Evolutionary conservation across 2,329 filamentous ascomycete genomes (phyloP).

Genomic region (Emergomyces pasteurianus): DNA sequence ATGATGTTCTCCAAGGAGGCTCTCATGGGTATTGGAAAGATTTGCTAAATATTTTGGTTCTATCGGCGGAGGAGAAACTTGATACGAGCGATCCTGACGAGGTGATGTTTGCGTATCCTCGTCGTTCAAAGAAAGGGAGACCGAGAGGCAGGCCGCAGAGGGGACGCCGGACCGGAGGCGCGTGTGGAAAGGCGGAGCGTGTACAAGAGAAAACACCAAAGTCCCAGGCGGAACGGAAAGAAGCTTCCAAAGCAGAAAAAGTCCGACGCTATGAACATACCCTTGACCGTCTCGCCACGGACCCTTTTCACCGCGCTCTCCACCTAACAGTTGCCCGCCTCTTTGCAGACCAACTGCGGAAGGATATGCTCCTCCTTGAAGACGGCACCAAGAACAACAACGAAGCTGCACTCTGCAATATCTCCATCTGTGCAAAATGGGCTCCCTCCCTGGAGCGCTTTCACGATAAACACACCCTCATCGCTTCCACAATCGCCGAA

Average conservation of each 20-base stretch:
- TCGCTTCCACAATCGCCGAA: slow-evolving; percentile 47
- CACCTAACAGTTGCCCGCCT: slow-evolving; percentile 44
- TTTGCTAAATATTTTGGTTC: slow-evolving; percentile 44
- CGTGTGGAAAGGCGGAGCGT: neutral
- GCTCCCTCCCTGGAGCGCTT: slow-evolving; percentile 43
- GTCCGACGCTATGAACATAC: slow-evolving; percentile 32
- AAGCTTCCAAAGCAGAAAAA: slow-evolving; percentile 19
- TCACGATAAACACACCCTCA: slow-evolving; percentile 48
- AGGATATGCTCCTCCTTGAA: slow-evolving; percentile 35
- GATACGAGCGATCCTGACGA: slow-evolving; percentile 28
- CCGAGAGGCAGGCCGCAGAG: neutral
- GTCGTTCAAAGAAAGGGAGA: neutral
- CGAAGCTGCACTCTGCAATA: slow-evolving; percentile 31
- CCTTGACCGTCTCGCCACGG: slow-evolving; percentile 29
- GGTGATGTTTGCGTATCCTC: slow-evolving; percentile 28
- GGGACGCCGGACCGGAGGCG: neutral
- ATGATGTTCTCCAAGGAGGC: slow-evolving; percentile 38
- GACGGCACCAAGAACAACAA: slow-evolving; percentile 20
- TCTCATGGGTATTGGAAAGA: slow-evolving; percentile 54
- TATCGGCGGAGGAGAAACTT: slow-evolving; percentile 40
- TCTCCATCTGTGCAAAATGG: slow-evolving; percentile 51
- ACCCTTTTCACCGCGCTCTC: slow-evolving; percentile 40
- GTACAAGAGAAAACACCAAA: neutral
- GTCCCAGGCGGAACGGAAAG: neutral
- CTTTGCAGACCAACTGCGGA: slow-evolving; percentile 44